Conservation (phyloP, 768 basidiomycete species). For the Boletus rubescentipes region DNA sequence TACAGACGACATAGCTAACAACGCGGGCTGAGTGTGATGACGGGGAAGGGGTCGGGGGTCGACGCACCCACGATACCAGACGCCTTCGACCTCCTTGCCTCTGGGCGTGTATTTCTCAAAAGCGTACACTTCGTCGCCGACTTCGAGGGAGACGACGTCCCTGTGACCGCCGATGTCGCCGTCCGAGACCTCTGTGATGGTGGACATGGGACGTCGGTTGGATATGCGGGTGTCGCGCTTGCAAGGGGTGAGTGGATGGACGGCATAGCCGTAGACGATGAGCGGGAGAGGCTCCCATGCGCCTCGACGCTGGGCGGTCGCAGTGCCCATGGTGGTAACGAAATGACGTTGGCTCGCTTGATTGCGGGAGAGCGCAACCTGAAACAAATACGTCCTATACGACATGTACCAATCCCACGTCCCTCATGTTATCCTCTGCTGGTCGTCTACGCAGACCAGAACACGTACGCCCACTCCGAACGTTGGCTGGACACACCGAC, state of each 20-base stretch:
- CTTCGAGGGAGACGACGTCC: constrained; percentile 83
- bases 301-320: constrained; percentile 37
- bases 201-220: constrained; percentile 39
- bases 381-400: too few relatives aligned
- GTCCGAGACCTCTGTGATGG: constrained; percentile 46
- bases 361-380: too few relatives aligned
- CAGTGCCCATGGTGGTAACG: constrained; percentile 29
- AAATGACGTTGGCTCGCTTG: too few relatives aligned
- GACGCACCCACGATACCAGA: constrained; percentile 94
- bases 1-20: constrained; percentile 80
- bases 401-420: too few relatives aligned
- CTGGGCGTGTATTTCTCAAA: constrained; percentile 87
- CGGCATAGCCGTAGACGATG: constrained; percentile 90
- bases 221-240: constrained; percentile 71
- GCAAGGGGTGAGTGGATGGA: constrained; percentile 77
- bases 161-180: constrained; percentile 65
- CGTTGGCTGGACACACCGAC: constrained; percentile 33
- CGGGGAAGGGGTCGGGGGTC: background rate
- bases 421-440: constrained; percentile 22
- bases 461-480: constrained; percentile 25
- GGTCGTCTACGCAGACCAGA: constrained; percentile 22
- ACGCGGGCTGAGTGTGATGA: background rate
- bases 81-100: constrained; percentile 70
- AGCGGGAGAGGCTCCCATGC: constrained; percentile 65
- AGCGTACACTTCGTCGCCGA: constrained; percentile 96